Conservation (phyloP, 768 basidiomycete species). For the Lactarius quietus region DNA sequence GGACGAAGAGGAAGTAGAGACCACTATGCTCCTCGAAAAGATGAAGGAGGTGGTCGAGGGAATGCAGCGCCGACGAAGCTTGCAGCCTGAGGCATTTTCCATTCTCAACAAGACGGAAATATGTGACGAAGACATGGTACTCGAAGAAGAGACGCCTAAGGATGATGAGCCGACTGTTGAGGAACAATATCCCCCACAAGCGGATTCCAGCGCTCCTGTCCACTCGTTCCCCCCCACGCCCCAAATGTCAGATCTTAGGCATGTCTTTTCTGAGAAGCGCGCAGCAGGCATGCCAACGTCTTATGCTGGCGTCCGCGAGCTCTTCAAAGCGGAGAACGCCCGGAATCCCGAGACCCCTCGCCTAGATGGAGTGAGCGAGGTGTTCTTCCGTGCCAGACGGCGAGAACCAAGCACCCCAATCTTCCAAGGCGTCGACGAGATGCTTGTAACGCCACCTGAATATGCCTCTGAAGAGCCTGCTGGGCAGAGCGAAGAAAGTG, state of each 20-base stretch:
- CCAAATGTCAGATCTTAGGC: constrained; percentile 33
- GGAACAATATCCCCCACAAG: background rate
- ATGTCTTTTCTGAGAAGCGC: constrained; percentile 30
- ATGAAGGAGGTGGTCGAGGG: constrained; percentile 39
- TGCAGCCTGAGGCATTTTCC: constrained; percentile 28
- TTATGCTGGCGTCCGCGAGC: constrained; percentile 33
- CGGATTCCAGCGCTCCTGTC: constrained; percentile 11
- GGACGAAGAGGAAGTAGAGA: constrained; percentile 35
- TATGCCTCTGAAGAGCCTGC: constrained; percentile 23
- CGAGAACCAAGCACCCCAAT: constrained; percentile 27
- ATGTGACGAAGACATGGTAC: constrained; percentile 40
- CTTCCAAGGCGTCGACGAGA: constrained; percentile 33
- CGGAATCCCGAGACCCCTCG: constrained; percentile 32
- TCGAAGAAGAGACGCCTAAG: constrained; percentile 28
- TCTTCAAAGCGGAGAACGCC: constrained; percentile 31
- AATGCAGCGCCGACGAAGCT: constrained; percentile 36
- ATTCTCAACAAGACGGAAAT: constrained; percentile 36
- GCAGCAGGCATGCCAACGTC: constrained; percentile 27
- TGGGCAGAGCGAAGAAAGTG: constrained; percentile 10
- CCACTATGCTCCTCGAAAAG: constrained; percentile 35
- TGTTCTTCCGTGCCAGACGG: constrained; percentile 31
- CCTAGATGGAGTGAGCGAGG: constrained; percentile 35
- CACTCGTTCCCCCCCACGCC: constrained; percentile 30
- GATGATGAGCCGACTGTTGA: constrained; percentile 18
- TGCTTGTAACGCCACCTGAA: constrained; percentile 33